A percentile compares a stretch with the other conserved stretches of the same genome.
Conservation (phyloP, 306 rosid species). For the Acacia acuminata region DNA sequence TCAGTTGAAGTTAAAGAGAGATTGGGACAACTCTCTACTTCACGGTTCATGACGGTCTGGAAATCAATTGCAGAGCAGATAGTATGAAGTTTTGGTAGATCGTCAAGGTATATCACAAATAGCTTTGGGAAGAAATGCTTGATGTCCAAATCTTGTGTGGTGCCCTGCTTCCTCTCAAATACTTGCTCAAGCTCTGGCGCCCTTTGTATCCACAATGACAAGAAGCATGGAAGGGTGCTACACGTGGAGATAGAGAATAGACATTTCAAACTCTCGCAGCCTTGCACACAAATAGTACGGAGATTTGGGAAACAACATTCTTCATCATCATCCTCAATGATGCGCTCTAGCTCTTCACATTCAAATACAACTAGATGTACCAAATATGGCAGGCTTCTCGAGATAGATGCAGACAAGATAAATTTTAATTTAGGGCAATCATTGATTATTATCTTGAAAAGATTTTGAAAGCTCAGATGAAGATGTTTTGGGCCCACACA, state of each 20-base stretch:
- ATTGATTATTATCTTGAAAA: background rate
- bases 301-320: constrained; percentile 1
- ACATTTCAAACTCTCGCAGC: background rate
- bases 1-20: background rate
- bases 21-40: constrained; percentile 2
- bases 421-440: background rate
- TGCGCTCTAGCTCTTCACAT: background rate
- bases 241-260: background rate
- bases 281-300: background rate
- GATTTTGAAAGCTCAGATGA: background rate
- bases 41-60: background rate
- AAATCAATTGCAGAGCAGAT: constrained; percentile 1
- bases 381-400: constrained; percentile 10
- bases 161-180: background rate
- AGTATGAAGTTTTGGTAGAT: background rate
- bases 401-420: constrained; percentile 5
- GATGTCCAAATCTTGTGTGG: too few species aligned
- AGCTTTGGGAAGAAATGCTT: background rate
- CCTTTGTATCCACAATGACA: background rate
- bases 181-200: background rate
- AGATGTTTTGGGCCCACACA: constrained; percentile 18
- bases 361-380: background rate
- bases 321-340: background rate
- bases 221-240: background rate
- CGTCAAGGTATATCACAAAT: background rate